Evolutionary conservation across 192 early-diverging fungal species (phyloP).

Genomic region (Coemansia sp.): DNA sequence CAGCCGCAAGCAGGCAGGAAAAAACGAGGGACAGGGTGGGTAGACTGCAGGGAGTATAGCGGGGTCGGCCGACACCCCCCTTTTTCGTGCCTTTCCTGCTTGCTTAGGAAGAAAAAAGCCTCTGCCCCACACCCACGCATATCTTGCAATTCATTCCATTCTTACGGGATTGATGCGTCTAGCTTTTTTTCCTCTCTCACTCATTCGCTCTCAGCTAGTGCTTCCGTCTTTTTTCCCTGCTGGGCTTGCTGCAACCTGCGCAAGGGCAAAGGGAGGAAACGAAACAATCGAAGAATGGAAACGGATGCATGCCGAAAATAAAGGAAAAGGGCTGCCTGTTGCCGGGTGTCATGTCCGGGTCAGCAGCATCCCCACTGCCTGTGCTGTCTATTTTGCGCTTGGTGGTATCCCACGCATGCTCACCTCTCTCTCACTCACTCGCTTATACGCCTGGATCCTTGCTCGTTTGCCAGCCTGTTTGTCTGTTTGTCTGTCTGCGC

Average conservation of each 20-base stretch:
- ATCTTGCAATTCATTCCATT: too few relatives aligned
- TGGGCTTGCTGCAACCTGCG: conserved; percentile 10
- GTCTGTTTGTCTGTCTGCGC: too few relatives aligned
- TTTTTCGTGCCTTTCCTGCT: too few relatives aligned
- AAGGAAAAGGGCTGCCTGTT: background rate
- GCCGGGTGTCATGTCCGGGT: background rate
- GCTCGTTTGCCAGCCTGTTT: background rate
- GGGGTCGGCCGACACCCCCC: too few relatives aligned
- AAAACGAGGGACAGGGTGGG: too few relatives aligned
- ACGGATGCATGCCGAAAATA: background rate
- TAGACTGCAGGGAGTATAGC: too few relatives aligned
- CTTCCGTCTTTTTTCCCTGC: conserved; percentile 3
- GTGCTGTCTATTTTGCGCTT: too few relatives aligned
- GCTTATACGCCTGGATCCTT: background rate
- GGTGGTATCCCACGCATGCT: too few relatives aligned
- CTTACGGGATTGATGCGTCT: conserved; percentile 5
- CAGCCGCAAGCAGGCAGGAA: too few relatives aligned
- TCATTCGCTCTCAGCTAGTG: background rate
- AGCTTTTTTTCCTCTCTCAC: background rate
- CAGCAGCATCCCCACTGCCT: too few relatives aligned
- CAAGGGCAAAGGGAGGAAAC: conserved; percentile 6
- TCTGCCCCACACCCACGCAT: background rate
- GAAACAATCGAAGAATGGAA: conserved; percentile 8
- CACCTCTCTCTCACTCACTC: too few relatives aligned
- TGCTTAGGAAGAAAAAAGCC: background rate